These are phyloP conservation scores for Tetradesmus lagerheimii DNA, from an alignment of 139 green algal species.

Conservation along the genomic window DNA sequence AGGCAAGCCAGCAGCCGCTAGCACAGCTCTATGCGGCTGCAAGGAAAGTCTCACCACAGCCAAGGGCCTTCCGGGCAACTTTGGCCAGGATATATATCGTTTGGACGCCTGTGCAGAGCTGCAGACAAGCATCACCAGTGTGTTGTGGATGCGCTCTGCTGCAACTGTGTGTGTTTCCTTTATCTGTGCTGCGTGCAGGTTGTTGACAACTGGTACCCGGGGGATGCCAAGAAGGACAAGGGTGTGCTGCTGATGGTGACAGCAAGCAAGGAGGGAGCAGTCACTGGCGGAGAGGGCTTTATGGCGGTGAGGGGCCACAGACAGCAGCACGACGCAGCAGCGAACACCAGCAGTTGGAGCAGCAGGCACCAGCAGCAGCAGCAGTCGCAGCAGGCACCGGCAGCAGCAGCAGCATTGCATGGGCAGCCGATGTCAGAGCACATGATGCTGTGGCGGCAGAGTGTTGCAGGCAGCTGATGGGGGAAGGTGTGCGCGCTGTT, in stretches of 20 bases:
- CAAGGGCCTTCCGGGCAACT: too few species aligned
- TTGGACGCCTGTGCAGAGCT: not conserved
- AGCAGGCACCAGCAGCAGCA: not conserved
- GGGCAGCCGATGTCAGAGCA: not conserved
- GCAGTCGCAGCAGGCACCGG: too few species aligned
- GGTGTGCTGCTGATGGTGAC: slow-evolving; percentile 96
- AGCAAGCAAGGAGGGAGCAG: slow-evolving; percentile 93
- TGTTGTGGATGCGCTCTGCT: too few species aligned
- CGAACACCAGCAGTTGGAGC: not conserved
- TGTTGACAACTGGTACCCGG: slow-evolving; percentile 91
- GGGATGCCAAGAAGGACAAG: slow-evolving; percentile 85
- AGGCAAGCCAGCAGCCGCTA: too few species aligned
- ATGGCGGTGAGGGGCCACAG: slow-evolving; percentile 60
- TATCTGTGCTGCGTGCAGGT: slow-evolving; percentile 53
- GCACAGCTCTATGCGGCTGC: too few species aligned
- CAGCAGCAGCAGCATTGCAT: too few species aligned
- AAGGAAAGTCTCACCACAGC: too few species aligned
- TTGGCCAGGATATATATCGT: too few species aligned
- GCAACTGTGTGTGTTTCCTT: not conserved
- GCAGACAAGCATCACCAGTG: not conserved
- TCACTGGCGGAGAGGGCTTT: slow-evolving; percentile 92
- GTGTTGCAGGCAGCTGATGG: too few species aligned
- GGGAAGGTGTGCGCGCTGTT: too few species aligned
- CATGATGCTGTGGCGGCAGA: not conserved
- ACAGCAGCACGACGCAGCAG: not conserved